phyloP scores from a whole-genome alignment of 164 flowering plant genomes.

The Vitis riparia region DNA sequence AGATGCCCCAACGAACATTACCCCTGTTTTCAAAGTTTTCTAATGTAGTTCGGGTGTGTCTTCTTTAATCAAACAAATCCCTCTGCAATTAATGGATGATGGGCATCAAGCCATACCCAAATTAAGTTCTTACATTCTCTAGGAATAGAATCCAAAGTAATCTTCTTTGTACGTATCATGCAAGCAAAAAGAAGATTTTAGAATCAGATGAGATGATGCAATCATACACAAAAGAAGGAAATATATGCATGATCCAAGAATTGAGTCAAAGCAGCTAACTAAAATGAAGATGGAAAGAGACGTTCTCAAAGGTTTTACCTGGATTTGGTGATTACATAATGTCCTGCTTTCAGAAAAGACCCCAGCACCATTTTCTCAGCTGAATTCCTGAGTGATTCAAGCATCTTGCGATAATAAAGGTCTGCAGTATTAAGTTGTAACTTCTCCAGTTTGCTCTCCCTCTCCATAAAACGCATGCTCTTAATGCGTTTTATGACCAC shows the following conservation, averaged over 20 bases:
- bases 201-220: too few species aligned
- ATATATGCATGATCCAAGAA: too few species aligned
- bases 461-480: neutral
- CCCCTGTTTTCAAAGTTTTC: neutral
- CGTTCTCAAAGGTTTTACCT: too few species aligned
- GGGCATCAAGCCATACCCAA: neutral
- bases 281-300: too few species aligned
- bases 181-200: too few species aligned
- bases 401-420: neutral
- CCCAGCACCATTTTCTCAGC: neutral
- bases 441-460: too few species aligned
- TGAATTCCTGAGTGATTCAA: neutral
- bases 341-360: neutral
- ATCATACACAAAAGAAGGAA: too few species aligned
- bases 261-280: too few species aligned
- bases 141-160: neutral
- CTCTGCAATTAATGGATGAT: neutral
- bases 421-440: neutral
- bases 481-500: neutral
- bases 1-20: too few species aligned
- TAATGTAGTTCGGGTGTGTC: neutral
- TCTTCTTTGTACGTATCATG: too few species aligned
- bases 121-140: neutral
- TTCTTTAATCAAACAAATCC: neutral
- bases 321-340: neutral